Evolutionary conservation across 495 filamentous ascomycete species (phyloP).

Genomic region (Aspergillus kassunensis): DNA sequence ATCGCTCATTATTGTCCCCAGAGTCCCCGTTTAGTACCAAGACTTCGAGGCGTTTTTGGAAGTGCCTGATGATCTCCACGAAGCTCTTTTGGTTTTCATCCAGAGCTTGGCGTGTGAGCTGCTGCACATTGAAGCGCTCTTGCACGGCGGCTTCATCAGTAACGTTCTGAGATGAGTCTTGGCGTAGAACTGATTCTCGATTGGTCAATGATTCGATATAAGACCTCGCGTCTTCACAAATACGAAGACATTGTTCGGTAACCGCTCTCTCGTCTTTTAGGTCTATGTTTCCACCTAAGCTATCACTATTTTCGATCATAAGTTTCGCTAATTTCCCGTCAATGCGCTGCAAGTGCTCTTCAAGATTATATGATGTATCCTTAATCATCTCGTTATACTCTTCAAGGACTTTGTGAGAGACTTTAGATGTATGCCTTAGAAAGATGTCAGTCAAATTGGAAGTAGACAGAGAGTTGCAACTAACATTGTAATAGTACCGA

Average conservation of each 20-base stretch:
- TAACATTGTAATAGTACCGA: slow-evolving; percentile 14
- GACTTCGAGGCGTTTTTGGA: slow-evolving; percentile 23
- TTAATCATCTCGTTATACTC: slow-evolving; percentile 17
- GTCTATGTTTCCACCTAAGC: background rate
- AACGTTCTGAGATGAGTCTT: background rate
- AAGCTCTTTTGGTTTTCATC: slow-evolving; percentile 25
- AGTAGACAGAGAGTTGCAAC: background rate
- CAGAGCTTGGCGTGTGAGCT: slow-evolving; percentile 7
- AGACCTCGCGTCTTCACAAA: slow-evolving; percentile 9
- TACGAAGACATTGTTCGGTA: slow-evolving; percentile 14
- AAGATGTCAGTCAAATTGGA: background rate
- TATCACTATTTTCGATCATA: background rate
- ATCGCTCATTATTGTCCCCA: slow-evolving; percentile 18
- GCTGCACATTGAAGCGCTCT: slow-evolving; percentile 9
- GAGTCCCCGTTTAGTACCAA: slow-evolving; percentile 18
- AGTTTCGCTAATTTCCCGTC: slow-evolving; percentile 9
- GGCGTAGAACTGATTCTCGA: background rate
- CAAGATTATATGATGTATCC: slow-evolving; percentile 12
- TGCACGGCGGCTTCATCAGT: background rate
- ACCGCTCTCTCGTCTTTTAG: slow-evolving; percentile 10
- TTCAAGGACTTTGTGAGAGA: slow-evolving; percentile 7
- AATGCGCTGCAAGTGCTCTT: slow-evolving; percentile 6
- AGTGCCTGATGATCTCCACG: slow-evolving; percentile 19
- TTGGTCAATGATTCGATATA: slow-evolving; percentile 11
- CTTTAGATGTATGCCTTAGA: slow-evolving; percentile 11